Percentiles rank a stretch among this genome's conserved stretches.
Evolutionary conservation across 139 green algal species (phyloP).

Genomic region (Volvox reticuliferus): DNA sequence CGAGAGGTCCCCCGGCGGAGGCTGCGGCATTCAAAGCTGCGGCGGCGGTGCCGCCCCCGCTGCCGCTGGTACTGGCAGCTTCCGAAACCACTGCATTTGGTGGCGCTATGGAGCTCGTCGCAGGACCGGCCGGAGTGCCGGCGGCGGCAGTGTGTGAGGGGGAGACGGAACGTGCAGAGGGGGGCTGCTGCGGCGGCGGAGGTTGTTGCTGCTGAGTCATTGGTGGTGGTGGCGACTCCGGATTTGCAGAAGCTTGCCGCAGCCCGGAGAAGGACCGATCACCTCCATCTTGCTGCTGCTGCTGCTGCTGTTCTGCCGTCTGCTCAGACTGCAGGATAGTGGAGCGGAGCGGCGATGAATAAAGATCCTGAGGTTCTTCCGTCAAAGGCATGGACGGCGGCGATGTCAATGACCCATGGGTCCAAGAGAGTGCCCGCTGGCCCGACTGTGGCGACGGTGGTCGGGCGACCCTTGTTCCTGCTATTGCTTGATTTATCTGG

Average conservation of each 20-base stretch:
- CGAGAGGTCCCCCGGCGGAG: background rate
- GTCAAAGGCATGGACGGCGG: background rate
- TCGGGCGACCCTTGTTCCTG: too few relatives aligned
- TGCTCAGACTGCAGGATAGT: too few relatives aligned
- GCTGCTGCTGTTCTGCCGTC: background rate
- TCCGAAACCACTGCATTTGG: background rate
- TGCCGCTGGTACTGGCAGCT: too few relatives aligned
- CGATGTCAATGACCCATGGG: background rate
- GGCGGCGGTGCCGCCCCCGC: background rate
- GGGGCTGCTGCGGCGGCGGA: background rate
- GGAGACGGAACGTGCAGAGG: background rate
- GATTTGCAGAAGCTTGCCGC: background rate
- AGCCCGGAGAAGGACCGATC: background rate
- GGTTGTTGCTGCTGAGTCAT: background rate
- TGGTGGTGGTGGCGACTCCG: too few relatives aligned
- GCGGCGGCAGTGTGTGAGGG: too few relatives aligned
- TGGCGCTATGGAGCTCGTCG: background rate
- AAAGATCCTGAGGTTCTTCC: too few relatives aligned
- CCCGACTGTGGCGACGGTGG: too few relatives aligned
- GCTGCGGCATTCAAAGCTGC: background rate
- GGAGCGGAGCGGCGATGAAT: too few relatives aligned
- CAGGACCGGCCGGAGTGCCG: too few relatives aligned
- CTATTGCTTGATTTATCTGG: too few relatives aligned
- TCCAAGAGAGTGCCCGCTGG: background rate
- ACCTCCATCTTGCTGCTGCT: background rate